Evolutionary conservation across 768 basidiomycete species (phyloP).

Genomic region (Mycena leptocephala): DNA sequence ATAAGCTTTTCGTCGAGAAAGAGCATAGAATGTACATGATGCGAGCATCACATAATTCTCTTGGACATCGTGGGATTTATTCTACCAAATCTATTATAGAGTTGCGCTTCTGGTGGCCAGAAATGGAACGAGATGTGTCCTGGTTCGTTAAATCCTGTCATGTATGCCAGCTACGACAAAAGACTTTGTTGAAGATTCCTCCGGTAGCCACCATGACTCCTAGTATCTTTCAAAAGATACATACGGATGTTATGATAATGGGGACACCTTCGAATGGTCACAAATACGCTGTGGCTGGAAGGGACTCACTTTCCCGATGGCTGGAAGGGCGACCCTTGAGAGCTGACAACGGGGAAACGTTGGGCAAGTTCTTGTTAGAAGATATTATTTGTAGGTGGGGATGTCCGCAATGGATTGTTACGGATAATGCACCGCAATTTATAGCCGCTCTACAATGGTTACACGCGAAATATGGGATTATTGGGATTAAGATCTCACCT

Average conservation of each 20-base stretch:
- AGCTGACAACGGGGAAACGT: slow-evolving; percentile 42
- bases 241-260: slow-evolving; percentile 61
- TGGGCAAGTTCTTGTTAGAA: slow-evolving; percentile 53
- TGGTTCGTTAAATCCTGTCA: slow-evolving; percentile 49
- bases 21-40: not conserved
- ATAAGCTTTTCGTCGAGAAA: slow-evolving; percentile 16
- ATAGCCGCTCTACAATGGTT: slow-evolving; percentile 41
- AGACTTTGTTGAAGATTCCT: slow-evolving; percentile 34
- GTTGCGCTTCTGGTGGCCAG: slow-evolving; percentile 52
- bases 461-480: slow-evolving; percentile 42
- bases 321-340: slow-evolving; percentile 30
- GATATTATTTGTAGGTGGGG: slow-evolving; percentile 54
- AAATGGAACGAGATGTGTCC: slow-evolving; percentile 38
- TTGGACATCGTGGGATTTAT: slow-evolving; percentile 27
- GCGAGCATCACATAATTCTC: not conserved
- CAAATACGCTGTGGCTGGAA: slow-evolving; percentile 55
- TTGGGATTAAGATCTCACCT: slow-evolving; percentile 48
- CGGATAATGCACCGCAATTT: slow-evolving; percentile 49
- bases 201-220: slow-evolving; percentile 42
- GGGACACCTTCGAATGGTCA: slow-evolving; percentile 47
- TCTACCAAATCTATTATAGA: slow-evolving; percentile 30
- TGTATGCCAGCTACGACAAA: slow-evolving; percentile 45
- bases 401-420: slow-evolving; percentile 44
- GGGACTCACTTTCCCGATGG: not conserved
- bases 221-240: slow-evolving; percentile 51